Conservation (phyloP, 805 yeast species). For the Starmerella potacharoeniae region DNA sequence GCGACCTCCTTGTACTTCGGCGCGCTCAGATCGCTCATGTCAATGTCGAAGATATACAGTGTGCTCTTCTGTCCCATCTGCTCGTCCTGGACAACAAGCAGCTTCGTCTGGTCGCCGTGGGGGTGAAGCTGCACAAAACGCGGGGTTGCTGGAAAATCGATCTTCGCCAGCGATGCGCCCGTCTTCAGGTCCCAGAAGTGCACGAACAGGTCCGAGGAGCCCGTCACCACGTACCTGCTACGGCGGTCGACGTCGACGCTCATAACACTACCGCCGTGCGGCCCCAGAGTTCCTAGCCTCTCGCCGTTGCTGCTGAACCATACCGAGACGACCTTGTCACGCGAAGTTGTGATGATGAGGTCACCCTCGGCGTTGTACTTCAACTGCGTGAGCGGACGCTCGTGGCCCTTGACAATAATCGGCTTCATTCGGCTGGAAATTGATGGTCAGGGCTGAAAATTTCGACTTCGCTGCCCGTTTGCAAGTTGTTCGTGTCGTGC, state of each 20-base stretch:
- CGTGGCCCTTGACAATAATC: constrained; percentile 64
- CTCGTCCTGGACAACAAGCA: constrained; percentile 74
- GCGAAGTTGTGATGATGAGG: constrained; percentile 78
- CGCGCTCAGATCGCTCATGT: constrained; percentile 36
- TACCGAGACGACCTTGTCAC: constrained; percentile 72
- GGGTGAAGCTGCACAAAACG: constrained; percentile 82
- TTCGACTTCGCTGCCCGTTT: not conserved
- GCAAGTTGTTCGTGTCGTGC: not conserved
- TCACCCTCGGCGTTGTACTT: constrained; percentile 95
- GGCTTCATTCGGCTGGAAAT: constrained; percentile 21
- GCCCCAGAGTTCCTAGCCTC: constrained; percentile 81
- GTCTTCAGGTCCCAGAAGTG: constrained; percentile 74
- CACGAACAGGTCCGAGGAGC: constrained; percentile 78
- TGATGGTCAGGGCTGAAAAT: constrained; percentile 1
- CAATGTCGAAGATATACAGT: constrained; percentile 54
- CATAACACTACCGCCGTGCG: constrained; percentile 92
- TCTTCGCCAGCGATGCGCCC: constrained; percentile 47
- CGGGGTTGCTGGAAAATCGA: constrained; percentile 74
- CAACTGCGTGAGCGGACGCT: constrained; percentile 94
- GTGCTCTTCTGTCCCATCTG: constrained; percentile 85
- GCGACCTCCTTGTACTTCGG: constrained; percentile 44
- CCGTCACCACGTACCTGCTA: constrained; percentile 66
- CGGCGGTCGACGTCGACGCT: constrained; percentile 72
- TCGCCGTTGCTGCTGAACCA: constrained; percentile 97
- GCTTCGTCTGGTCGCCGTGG: constrained; percentile 41